phyloP scores from a whole-genome alignment of 441 rosid species.

The Aleurites moluccanus region DNA sequence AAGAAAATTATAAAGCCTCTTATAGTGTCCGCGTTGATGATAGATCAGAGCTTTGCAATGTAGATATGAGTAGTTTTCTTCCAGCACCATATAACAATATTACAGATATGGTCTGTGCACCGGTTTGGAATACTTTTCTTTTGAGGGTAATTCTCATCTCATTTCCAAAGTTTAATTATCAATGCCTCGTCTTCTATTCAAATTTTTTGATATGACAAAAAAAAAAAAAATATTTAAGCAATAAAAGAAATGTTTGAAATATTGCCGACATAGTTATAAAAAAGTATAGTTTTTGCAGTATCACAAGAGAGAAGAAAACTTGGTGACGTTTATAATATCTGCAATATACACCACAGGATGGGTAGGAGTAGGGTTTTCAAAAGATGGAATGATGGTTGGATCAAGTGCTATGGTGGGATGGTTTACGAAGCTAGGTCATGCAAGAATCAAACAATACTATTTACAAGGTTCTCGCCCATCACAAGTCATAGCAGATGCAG shows the following conservation, averaged over 20 bases:
- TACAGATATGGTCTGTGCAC: constrained; percentile 60
- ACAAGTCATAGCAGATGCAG: constrained; percentile 68
- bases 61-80: constrained; percentile 51
- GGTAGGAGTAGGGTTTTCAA: constrained; percentile 93
- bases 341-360: constrained; percentile 86
- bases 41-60: constrained; percentile 55
- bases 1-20: background rate
- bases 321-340: constrained; percentile 66
- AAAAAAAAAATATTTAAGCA: no score
- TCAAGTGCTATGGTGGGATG: constrained; percentile 94
- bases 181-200: background rate
- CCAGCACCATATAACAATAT: constrained; percentile 80
- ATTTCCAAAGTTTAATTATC: background rate
- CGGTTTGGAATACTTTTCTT: constrained; percentile 75
- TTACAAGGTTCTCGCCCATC: constrained; percentile 60
- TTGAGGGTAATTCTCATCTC: constrained; percentile 56
- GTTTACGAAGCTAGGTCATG: constrained; percentile 73
- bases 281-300: no score
- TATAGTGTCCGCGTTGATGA: constrained; percentile 18
- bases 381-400: constrained; percentile 85
- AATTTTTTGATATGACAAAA: background rate
- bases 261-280: no score
- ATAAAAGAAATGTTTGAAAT: no score
- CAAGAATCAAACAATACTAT: constrained; percentile 73
- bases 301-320: constrained; percentile 59